phyloP scores from a whole-genome alignment of 2,329 filamentous ascomycete species.

The Verticillium tricorpus region DNA sequence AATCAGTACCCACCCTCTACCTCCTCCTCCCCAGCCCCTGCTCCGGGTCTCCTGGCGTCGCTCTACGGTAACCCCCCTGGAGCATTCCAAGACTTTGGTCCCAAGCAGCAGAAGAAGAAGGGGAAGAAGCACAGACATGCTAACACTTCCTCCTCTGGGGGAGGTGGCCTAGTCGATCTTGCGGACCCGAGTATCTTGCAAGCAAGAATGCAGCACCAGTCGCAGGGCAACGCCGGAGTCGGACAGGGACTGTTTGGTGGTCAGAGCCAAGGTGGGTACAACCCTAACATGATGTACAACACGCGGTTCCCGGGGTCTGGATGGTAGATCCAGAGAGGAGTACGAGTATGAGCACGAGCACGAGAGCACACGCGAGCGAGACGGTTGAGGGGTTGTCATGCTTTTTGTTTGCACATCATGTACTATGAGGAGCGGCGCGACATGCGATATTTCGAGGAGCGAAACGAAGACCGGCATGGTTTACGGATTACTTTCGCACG shows the following conservation, averaged over 20 bases:
- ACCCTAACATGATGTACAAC: conserved; percentile 77
- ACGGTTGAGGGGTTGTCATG: background rate
- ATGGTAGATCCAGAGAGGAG: conserved; percentile 11
- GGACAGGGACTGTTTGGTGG: conserved; percentile 87
- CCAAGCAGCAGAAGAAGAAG: conserved; percentile 99
- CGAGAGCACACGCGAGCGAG: background rate
- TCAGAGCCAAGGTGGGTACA: conserved; percentile 93
- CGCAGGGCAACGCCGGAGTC: conserved; percentile 77
- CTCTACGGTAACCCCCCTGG: conserved; percentile 85
- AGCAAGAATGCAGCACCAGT: conserved; percentile 90
- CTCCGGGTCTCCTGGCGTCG: conserved; percentile 84
- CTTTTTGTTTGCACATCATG: conserved; percentile 11
- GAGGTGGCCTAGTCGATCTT: conserved; percentile 99
- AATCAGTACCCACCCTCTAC: conserved; percentile 80
- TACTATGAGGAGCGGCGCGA: conserved; percentile 13
- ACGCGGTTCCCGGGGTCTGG: conserved; percentile 16
- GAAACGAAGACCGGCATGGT: conserved; percentile 4
- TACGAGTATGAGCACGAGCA: conserved; percentile 1
- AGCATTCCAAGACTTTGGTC: conserved; percentile 84
- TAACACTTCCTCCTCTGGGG: conserved; percentile 99
- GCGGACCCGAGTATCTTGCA: conserved; percentile 99
- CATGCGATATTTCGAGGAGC: conserved; percentile 6
- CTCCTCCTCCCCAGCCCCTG: conserved; percentile 80
- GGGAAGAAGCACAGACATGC: conserved; percentile 99
- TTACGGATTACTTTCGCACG: conserved; percentile 8